Conservation (phyloP, 768 basidiomycete species). For the Epithele typhae region DNA sequence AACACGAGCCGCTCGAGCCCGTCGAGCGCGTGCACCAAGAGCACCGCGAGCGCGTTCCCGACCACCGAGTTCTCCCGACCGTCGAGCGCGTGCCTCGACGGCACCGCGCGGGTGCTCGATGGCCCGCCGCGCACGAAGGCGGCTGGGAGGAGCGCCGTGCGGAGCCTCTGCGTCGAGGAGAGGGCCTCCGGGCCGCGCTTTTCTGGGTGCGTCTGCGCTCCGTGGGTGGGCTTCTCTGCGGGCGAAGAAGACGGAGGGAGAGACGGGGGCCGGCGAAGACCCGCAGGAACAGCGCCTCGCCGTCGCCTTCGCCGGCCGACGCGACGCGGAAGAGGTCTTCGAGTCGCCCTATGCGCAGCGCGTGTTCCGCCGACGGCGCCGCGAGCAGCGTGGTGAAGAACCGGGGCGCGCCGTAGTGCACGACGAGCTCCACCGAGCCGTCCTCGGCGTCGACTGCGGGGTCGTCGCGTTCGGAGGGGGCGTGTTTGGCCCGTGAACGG, state of each 20-base stretch:
- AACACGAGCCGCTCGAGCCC: constrained; percentile 38
- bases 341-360: constrained; percentile 33
- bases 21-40: constrained; percentile 27
- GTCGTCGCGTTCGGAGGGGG: background rate
- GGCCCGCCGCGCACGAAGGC: background rate
- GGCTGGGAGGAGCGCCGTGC: constrained; percentile 4
- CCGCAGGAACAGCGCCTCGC: no score
- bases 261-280: no score
- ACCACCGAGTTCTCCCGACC: background rate
- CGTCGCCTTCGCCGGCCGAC: no score
- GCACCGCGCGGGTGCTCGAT: background rate
- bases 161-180: background rate
- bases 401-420: constrained; percentile 41
- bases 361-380: constrained; percentile 39
- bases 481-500: background rate
- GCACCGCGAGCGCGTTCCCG: constrained; percentile 20
- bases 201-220: no score
- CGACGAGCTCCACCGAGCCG: constrained; percentile 23
- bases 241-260: no score
- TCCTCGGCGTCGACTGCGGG: background rate
- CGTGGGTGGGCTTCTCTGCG: no score
- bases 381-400: constrained; percentile 46
- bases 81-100: constrained; percentile 26
- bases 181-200: no score
- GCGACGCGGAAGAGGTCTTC: constrained; percentile 18